Percentiles rank a stretch among this genome's conserved stretches.
Evolutionary conservation across 805 yeast species (phyloP).

Genomic region (Yarrowia hollandica): DNA sequence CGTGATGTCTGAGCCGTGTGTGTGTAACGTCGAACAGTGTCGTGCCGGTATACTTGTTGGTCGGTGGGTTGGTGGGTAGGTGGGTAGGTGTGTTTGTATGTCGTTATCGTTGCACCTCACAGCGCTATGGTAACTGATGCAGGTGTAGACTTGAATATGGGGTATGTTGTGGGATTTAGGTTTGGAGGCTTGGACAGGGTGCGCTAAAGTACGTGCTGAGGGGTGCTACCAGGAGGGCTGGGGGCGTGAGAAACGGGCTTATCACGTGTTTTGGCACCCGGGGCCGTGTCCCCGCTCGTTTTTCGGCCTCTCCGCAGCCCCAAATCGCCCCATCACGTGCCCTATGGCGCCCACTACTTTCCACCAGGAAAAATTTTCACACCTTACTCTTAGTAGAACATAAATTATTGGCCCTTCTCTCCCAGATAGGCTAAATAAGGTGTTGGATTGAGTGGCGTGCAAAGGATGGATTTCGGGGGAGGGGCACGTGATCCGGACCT

Average conservation of each 20-base stretch:
- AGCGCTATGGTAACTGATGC: not conserved
- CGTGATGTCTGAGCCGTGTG: no score
- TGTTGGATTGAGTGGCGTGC: no score
- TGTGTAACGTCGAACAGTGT: no score
- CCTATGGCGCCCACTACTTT: not conserved
- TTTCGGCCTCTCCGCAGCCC: no score
- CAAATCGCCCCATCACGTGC: conserved; percentile 7
- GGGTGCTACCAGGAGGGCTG: not conserved
- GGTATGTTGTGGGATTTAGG: conserved; percentile 1
- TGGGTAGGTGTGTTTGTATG: not conserved
- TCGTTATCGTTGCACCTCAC: not conserved
- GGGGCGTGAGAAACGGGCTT: no score
- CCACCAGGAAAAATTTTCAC: conserved; percentile 15
- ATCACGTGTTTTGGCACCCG: no score
- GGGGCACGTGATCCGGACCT: no score
- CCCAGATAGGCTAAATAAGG: conserved; percentile 18
- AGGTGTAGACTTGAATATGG: conserved; percentile 14
- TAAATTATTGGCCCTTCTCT: conserved; percentile 15
- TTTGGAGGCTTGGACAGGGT: not conserved
- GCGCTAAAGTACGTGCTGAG: not conserved
- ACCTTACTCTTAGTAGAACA: conserved; percentile 17
- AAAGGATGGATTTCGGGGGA: no score
- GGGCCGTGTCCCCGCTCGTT: no score
- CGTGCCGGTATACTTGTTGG: no score
- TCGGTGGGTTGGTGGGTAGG: no score